Conservation (phyloP, 1,284 basidiomycete species). For the Rhizopogon parksii region DNA sequence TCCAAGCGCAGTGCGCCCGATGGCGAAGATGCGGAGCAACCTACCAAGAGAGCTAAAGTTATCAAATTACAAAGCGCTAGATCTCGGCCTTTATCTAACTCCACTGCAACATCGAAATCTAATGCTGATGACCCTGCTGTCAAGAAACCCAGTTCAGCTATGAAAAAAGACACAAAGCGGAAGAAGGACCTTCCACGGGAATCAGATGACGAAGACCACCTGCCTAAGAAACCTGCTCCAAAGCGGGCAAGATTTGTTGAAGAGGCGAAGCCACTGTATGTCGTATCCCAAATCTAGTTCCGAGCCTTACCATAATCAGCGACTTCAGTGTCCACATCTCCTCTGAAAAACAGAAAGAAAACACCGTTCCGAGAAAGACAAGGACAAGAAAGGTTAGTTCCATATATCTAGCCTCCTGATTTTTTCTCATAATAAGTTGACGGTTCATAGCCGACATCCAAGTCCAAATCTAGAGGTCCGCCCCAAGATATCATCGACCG, state of each 20-base stretch:
- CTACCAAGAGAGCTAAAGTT: not conserved
- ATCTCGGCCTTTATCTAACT: not conserved
- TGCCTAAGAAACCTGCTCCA: constrained; percentile 5
- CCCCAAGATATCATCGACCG: constrained; percentile 26
- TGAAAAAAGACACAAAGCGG: not conserved
- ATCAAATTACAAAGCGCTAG: not conserved
- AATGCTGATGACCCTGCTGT: not conserved
- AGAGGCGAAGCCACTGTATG: not conserved
- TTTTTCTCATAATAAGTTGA: not conserved
- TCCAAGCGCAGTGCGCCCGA: constrained; percentile 1
- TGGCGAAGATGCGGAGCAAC: not conserved
- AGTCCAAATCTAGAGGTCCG: constrained; percentile 18
- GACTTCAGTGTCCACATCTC: constrained; percentile 2
- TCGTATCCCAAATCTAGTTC: not conserved
- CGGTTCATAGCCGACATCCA: constrained; percentile 7
- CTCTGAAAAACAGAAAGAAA: constrained; percentile 24
- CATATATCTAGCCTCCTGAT: not conserved
- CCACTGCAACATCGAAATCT: not conserved
- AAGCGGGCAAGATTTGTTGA: not conserved
- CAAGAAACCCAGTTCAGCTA: constrained; percentile 1
- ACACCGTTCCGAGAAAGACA: constrained; percentile 7
- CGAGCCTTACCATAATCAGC: not conserved
- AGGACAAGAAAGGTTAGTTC: not conserved
- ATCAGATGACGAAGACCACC: constrained; percentile 1
- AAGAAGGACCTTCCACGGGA: constrained; percentile 3